These are phyloP conservation scores for Erysiphe pulchra DNA, from an alignment of 2,329 filamentous ascomycete genomes.

Conservation along the genomic window DNA sequence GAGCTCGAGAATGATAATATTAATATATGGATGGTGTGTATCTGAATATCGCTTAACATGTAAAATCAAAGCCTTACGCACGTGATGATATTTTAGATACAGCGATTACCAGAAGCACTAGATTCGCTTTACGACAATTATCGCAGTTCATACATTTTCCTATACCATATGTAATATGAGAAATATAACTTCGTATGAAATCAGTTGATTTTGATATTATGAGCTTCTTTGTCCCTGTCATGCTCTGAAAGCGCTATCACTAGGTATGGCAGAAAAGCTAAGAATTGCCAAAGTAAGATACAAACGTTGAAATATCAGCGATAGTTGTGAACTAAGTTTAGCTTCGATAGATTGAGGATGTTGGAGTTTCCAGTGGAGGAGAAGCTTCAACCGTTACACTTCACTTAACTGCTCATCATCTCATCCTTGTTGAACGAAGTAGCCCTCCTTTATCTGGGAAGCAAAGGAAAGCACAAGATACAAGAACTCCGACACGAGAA, in stretches of 20 bases:
- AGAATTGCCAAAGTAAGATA: slow-evolving; percentile 19
- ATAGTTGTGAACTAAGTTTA: slow-evolving; percentile 2
- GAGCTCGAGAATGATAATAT: too few species aligned
- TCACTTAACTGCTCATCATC: slow-evolving; percentile 36
- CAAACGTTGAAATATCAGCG: not conserved
- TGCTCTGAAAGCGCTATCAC: not conserved
- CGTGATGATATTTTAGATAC: too few species aligned
- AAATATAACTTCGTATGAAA: too few species aligned
- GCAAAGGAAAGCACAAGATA: slow-evolving; percentile 14
- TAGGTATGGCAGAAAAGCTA: slow-evolving; percentile 17
- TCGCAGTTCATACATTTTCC: too few species aligned
- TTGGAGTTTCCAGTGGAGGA: slow-evolving; percentile 32
- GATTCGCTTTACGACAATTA: too few species aligned
- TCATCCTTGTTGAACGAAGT: slow-evolving; percentile 17
- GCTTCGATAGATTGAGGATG: slow-evolving; percentile 26
- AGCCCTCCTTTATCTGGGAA: slow-evolving; percentile 9
- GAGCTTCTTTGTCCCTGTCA: too few species aligned
- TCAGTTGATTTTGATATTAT: too few species aligned
- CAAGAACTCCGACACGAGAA: slow-evolving; percentile 30
- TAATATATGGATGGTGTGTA: too few species aligned
- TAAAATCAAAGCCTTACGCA: too few species aligned
- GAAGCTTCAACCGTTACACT: slow-evolving; percentile 29
- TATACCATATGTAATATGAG: too few species aligned
- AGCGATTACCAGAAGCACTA: too few species aligned
- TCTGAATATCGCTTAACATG: too few species aligned